Percentiles rank a stretch among this genome's conserved stretches.
phyloP scores from a whole-genome alignment of 805 yeast genomes.

The Wickerhamiella dianesei region DNA sequence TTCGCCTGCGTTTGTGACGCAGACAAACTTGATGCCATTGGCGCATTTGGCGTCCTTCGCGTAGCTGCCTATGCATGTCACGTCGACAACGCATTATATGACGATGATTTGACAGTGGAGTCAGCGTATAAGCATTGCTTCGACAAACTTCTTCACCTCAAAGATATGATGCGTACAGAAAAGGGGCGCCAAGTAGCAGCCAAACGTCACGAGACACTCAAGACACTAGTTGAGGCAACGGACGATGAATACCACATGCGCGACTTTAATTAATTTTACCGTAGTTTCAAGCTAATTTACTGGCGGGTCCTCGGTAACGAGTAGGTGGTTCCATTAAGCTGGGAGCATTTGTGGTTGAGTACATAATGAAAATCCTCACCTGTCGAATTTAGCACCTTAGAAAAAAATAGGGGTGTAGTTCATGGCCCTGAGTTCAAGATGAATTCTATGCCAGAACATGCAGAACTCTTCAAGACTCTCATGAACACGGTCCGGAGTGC shows the following conservation, averaged over 20 bases:
- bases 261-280: neutral
- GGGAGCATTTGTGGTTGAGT: neutral
- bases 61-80: conserved; percentile 25
- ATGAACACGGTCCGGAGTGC: conserved; percentile 51
- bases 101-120: conserved; percentile 9
- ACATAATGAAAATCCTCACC: neutral
- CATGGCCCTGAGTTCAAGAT: neutral
- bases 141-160: conserved; percentile 23
- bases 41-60: conserved; percentile 27
- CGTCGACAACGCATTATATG: conserved; percentile 19
- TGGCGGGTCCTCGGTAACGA: too few relatives aligned
- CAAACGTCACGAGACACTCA: neutral
- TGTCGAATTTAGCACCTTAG: neutral
- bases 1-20: conserved; percentile 28
- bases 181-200: neutral
- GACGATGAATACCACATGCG: neutral
- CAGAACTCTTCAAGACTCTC: conserved; percentile 32
- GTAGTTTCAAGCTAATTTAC: too few relatives aligned
- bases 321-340: too few relatives aligned
- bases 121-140: conserved; percentile 23
- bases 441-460: conserved; percentile 8
- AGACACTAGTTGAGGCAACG: neutral
- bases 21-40: conserved; percentile 31
- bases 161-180: conserved; percentile 21
- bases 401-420: too few relatives aligned